A percentile compares a stretch with the other conserved stretches of the same genome.
These are phyloP conservation scores for Inga leiocalycina DNA, from an alignment of 306 rosid genomes.

Conservation along the genomic window DNA sequence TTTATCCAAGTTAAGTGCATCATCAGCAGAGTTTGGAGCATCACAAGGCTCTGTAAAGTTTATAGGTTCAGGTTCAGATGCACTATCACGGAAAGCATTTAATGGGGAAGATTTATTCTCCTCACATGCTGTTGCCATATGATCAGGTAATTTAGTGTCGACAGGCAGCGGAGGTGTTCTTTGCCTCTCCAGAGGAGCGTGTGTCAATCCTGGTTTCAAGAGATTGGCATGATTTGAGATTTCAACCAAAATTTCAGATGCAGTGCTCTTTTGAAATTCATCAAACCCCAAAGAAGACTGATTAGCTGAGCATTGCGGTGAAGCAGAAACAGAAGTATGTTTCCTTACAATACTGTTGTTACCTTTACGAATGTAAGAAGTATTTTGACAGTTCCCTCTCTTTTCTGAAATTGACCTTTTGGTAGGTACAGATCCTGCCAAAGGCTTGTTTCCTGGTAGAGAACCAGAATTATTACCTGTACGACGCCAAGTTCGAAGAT, in stretches of 20 bases:
- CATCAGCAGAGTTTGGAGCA: constrained; percentile 9
- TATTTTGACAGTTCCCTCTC: constrained; percentile 55
- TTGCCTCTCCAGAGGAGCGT: constrained; percentile 49
- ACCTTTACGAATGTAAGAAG: constrained; percentile 91
- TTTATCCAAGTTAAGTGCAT: constrained; percentile 1
- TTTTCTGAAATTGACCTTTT: constrained; percentile 51
- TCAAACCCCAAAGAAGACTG: constrained; percentile 48
- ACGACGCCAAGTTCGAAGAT: constrained; percentile 65
- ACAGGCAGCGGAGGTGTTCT: constrained; percentile 41
- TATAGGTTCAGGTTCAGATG: constrained; percentile 41
- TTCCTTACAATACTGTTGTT: constrained; percentile 80
- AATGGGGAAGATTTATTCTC: constrained; percentile 42
- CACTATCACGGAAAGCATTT: constrained; percentile 47
- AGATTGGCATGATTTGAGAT: constrained; percentile 36
- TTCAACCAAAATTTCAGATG: constrained; percentile 49
- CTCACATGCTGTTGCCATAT: constrained; percentile 19
- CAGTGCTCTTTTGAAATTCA: constrained; percentile 47
- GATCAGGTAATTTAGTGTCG: constrained; percentile 33
- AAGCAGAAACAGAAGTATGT: constrained; percentile 55
- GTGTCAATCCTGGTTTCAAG: constrained; percentile 39
- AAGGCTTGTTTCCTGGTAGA: constrained; percentile 39
- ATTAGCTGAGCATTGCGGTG: constrained; percentile 43
- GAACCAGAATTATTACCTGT: constrained; percentile 33
- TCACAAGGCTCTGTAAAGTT: not conserved
- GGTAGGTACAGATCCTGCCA: constrained; percentile 44